Conservation (phyloP, 1,284 basidiomycete species). For the Apiotrichum gamsii region DNA sequence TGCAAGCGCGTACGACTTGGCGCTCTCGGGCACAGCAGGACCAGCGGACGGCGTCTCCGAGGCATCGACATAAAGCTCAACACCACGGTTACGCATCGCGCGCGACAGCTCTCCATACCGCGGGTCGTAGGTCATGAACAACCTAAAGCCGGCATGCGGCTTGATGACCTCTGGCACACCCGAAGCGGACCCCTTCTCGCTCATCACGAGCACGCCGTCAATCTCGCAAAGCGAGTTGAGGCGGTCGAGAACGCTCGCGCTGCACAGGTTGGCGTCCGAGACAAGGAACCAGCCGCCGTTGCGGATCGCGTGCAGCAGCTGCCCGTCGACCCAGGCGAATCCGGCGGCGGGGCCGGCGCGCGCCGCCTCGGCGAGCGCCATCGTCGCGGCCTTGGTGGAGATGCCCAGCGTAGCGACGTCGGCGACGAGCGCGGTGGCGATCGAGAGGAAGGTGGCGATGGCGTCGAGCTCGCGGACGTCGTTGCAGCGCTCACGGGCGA, state of each 20-base stretch:
- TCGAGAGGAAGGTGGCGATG: constrained; percentile 6
- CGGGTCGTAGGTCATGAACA: constrained; percentile 93
- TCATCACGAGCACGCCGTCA: constrained; percentile 72
- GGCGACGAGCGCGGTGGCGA: constrained; percentile 9
- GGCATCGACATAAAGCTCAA: constrained; percentile 60
- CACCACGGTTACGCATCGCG: constrained; percentile 96
- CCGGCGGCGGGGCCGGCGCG: constrained; percentile 50
- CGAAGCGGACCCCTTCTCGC: constrained; percentile 79
- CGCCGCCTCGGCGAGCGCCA: constrained; percentile 12
- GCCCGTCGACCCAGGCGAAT: constrained; percentile 96
- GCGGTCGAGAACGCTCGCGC: constrained; percentile 89
- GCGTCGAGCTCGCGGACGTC: constrained; percentile 15
- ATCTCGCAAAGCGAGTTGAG: constrained; percentile 94
- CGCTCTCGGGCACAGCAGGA: background rate
- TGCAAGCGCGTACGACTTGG: constrained; percentile 3
- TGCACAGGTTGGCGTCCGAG: constrained; percentile 92
- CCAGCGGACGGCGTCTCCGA: background rate
- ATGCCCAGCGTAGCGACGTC: constrained; percentile 15
- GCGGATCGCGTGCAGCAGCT: constrained; percentile 81
- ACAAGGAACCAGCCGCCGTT: constrained; percentile 84
- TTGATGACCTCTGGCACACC: constrained; percentile 61
- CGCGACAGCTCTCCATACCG: constrained; percentile 88
- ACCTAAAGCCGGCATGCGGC: constrained; percentile 82
- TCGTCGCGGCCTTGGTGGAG: constrained; percentile 27
- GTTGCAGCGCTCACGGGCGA: constrained; percentile 19